Percentiles rank a stretch among this genome's conserved stretches.
Evolutionary conservation across 1,139 yeast species (phyloP).

Genomic region (Lodderomyces jiufengensis): DNA sequence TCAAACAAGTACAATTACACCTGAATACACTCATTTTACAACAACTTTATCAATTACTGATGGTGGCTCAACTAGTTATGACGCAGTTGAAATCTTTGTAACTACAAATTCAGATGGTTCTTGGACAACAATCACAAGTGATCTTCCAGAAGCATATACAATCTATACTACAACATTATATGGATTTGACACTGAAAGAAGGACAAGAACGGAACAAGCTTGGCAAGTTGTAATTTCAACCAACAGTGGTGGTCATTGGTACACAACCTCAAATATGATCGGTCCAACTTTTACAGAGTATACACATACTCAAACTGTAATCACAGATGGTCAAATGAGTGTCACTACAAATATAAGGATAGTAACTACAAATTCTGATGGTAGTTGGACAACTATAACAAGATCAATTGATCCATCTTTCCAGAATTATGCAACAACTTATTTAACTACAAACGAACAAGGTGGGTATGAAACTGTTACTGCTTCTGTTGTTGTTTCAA

Average conservation of each 20-base stretch:
- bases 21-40: not conserved
- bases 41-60: not conserved
- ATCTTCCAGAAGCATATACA: not conserved
- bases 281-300: not conserved
- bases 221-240: not conserved
- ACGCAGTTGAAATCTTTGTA: conserved; percentile 1
- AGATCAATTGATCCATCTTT: not conserved
- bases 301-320: not conserved
- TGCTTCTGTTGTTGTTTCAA: not conserved
- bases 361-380: not conserved
- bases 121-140: conserved; percentile 1
- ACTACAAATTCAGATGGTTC: conserved; percentile 1
- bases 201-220: not conserved
- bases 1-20: not conserved
- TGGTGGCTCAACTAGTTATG: not conserved
- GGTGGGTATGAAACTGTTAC: conserved; percentile 1
- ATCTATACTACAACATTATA: not conserved
- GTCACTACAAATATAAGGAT: not conserved
- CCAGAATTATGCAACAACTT: conserved; percentile 1
- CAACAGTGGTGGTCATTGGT: not conserved
- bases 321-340: not conserved
- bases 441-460: conserved; percentile 1
- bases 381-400: conserved; percentile 1
- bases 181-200: not conserved
- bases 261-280: not conserved